phyloP scores from a whole-genome alignment of 495 filamentous ascomycete genomes.

The Aspergillus cavernicola region DNA sequence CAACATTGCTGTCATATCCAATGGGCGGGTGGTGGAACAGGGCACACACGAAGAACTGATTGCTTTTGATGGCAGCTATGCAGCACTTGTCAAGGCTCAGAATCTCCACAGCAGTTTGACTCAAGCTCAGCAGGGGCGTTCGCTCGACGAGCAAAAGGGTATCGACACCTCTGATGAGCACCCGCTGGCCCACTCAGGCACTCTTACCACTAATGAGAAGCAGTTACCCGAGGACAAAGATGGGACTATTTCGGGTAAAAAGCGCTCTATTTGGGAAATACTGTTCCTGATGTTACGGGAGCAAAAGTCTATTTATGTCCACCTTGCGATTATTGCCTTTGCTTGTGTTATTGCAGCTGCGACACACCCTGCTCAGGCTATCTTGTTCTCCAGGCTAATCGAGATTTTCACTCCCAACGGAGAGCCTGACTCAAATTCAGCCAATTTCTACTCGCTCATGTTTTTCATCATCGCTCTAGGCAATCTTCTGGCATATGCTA shows the following conservation, averaged over 20 bases:
- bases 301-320: neutral
- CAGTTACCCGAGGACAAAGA: neutral
- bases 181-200: neutral
- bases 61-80: slow-evolving; percentile 58
- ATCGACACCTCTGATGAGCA: neutral
- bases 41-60: slow-evolving; percentile 74
- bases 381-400: slow-evolving; percentile 23
- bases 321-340: neutral
- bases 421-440: slow-evolving; percentile 12
- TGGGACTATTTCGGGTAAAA: neutral
- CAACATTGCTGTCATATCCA: slow-evolving; percentile 92
- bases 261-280: neutral
- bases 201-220: neutral
- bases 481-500: slow-evolving; percentile 48
- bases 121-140: neutral
- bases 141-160: neutral
- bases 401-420: slow-evolving; percentile 26
- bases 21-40: slow-evolving; percentile 81
- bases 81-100: slow-evolving; percentile 74
- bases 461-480: slow-evolving; percentile 54
- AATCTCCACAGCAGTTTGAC: slow-evolving; percentile 44
- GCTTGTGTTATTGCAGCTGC: neutral
- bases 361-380: slow-evolving; percentile 21
- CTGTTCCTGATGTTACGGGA: neutral
- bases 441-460: slow-evolving; percentile 59